Evolutionary conservation across 208 protist genomes (phyloP).

Genomic region (Acanthamoeba triangularis): DNA sequence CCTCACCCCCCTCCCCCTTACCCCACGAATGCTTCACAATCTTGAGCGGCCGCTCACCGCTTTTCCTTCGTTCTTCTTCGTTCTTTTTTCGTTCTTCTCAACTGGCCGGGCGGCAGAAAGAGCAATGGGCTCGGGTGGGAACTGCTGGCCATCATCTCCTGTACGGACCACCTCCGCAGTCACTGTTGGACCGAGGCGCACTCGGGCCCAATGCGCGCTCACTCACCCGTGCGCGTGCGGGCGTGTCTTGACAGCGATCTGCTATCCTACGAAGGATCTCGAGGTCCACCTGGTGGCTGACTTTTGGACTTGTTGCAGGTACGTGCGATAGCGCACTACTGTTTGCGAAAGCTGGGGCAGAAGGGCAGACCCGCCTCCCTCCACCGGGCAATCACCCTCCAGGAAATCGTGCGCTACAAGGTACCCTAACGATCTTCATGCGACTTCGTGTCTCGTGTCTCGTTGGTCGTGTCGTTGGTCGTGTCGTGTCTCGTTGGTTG

Average conservation of each 20-base stretch:
- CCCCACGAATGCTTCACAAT: too few relatives aligned
- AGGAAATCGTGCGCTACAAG: not conserved
- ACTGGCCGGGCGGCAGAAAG: not conserved
- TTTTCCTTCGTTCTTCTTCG: not conserved
- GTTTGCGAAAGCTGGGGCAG: not conserved
- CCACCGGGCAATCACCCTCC: not conserved
- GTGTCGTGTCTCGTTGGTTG: not conserved
- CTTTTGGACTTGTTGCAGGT: not conserved
- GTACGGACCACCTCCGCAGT: not conserved
- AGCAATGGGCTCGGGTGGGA: not conserved
- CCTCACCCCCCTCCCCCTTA: not conserved
- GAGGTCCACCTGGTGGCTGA: not conserved
- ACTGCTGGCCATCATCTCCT: constrained; percentile 7
- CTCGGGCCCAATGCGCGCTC: too few relatives aligned
- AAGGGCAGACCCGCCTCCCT: not conserved
- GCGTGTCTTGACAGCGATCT: not conserved
- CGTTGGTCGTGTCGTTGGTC: not conserved
- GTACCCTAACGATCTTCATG: too few relatives aligned
- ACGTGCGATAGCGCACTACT: constrained; percentile 2
- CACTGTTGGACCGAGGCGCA: not conserved
- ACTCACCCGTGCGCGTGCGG: too few relatives aligned
- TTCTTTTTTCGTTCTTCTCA: not conserved
- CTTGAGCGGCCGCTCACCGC: too few relatives aligned
- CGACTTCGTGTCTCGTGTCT: not conserved
- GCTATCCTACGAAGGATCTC: not conserved